phyloP scores from a whole-genome alignment of 306 rosid species.

The Casuarina equisetifolia region DNA sequence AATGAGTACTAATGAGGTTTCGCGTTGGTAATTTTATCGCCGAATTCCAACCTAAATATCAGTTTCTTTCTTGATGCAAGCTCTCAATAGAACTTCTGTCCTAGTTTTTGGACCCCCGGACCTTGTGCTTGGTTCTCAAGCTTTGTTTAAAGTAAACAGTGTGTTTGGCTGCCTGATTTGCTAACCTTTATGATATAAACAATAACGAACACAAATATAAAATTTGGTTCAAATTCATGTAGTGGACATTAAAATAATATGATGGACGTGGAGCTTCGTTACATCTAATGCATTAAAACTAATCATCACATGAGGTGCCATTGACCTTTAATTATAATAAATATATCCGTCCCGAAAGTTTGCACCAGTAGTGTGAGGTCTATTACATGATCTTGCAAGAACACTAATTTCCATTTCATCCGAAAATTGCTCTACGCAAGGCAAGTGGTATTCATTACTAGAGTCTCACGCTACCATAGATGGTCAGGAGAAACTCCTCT shows the following conservation, averaged over 20 bases:
- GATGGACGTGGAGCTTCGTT: background rate
- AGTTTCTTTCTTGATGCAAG: too few species aligned
- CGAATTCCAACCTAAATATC: background rate
- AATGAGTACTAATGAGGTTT: constrained; percentile 10
- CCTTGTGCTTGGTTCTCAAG: background rate
- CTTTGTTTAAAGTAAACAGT: background rate
- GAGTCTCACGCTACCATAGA: background rate
- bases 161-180: background rate
- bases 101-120: background rate
- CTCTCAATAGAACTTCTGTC: background rate
- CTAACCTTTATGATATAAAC: background rate
- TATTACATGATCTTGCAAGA: constrained; percentile 1
- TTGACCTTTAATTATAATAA: background rate
- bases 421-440: background rate
- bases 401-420: background rate
- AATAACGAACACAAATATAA: background rate
- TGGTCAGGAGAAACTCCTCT: background rate
- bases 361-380: background rate
- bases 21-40: constrained; percentile 27
- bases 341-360: background rate
- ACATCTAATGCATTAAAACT: background rate
- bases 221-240: background rate
- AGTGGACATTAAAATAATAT: background rate
- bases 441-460: background rate
- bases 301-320: background rate